Conservation (phyloP, 2,329 filamentous ascomycete species). For the Harringtonia aguacate region DNA sequence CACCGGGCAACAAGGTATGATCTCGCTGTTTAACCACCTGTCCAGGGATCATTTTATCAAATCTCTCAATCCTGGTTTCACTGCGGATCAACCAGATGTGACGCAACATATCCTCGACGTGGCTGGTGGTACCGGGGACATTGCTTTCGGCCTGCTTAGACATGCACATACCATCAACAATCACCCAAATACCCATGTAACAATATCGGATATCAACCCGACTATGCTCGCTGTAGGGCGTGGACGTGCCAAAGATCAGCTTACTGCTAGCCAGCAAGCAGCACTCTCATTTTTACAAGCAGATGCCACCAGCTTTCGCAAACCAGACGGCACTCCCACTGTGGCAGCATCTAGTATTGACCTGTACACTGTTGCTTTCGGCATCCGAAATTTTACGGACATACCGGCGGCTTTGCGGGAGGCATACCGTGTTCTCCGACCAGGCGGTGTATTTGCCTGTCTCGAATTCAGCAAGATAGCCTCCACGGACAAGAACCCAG, state of each 20-base stretch:
- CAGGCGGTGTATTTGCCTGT: constrained; percentile 91
- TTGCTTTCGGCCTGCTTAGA: constrained; percentile 91
- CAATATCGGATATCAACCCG: constrained; percentile 91
- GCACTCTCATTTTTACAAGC: constrained; percentile 72
- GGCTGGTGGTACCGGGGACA: constrained; percentile 93
- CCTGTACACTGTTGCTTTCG: constrained; percentile 94
- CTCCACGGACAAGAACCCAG: constrained; percentile 25
- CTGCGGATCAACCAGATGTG: constrained; percentile 29
- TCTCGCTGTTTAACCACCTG: not conserved
- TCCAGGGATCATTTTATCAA: constrained; percentile 79
- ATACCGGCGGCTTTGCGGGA: constrained; percentile 75
- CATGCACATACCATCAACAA: constrained; percentile 72
- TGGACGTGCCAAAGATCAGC: constrained; percentile 56
- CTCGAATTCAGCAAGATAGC: constrained; percentile 87
- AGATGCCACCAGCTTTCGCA: constrained; percentile 66
- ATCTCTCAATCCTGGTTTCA: constrained; percentile 71
- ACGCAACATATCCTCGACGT: constrained; percentile 81
- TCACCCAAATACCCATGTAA: constrained; percentile 73
- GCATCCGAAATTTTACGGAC: constrained; percentile 93
- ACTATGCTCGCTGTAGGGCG: constrained; percentile 86
- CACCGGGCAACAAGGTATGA: not conserved
- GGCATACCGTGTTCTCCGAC: constrained; percentile 80
- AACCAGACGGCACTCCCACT: constrained; percentile 24
- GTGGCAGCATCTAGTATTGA: constrained; percentile 68
- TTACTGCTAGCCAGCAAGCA: constrained; percentile 43